phyloP scores from a whole-genome alignment of 371 early-diverging fungal genomes.

The Parasitella parasitica region DNA sequence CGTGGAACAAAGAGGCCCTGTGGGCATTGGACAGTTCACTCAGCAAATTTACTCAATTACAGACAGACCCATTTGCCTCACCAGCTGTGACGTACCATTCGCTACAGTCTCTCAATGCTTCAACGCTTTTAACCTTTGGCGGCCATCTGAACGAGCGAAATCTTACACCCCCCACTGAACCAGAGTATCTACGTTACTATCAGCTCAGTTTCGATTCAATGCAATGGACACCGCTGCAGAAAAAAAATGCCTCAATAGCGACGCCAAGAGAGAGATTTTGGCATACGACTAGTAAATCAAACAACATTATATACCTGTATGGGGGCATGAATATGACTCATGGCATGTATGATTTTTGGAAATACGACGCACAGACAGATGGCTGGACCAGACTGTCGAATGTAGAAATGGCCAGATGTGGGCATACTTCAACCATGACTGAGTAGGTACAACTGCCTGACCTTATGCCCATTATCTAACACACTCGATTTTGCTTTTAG shows the following conservation, averaged over 20 bases:
- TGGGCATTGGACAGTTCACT: conserved; percentile 18
- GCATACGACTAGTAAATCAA: conserved; percentile 19
- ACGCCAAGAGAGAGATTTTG: conserved; percentile 32
- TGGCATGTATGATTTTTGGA: conserved; percentile 20
- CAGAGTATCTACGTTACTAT: conserved; percentile 32
- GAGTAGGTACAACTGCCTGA: conserved; percentile 23
- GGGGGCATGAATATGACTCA: conserved; percentile 36
- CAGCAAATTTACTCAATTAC: conserved; percentile 16
- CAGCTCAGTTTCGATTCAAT: conserved; percentile 4
- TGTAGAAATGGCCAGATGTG: conserved; percentile 16
- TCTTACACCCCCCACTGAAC: neutral
- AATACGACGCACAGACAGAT: neutral
- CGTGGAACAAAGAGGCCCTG: conserved; percentile 37
- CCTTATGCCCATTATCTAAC: no score
- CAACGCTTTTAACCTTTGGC: conserved; percentile 26
- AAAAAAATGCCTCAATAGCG: neutral
- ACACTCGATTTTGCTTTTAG: conserved; percentile 8
- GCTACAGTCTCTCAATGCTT: conserved; percentile 5
- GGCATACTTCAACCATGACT: conserved; percentile 34
- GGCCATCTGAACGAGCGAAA: conserved; percentile 18
- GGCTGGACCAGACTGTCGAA: neutral
- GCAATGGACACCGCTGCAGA: conserved; percentile 33
- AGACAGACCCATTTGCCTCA: conserved; percentile 32
- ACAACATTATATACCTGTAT: conserved; percentile 14
- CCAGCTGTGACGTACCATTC: conserved; percentile 29